Evolutionary conservation across 2,329 filamentous ascomycete genomes (phyloP), one percentile per base, ranked within the genome.

Genomic region (Coniella vitis): DNA sequence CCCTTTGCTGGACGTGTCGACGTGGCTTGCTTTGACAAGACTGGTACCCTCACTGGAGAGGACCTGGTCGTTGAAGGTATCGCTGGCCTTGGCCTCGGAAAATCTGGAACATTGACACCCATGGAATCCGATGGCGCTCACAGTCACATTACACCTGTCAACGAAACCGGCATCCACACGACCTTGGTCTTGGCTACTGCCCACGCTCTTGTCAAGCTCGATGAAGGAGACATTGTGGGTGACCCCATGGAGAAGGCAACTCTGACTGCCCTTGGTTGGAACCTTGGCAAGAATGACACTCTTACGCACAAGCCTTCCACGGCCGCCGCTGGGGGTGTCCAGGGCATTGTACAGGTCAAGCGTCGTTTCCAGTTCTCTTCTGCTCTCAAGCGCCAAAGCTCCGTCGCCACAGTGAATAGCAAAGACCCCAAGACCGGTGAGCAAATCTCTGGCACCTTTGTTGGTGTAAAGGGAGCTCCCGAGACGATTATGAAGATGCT

Each of bases 191-290:
- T 98, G 47, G 91, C 93, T 37, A 95, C 90, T 12, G 93, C 93
- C 2, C 93, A 98, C 64, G 93, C 93, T 37, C 75, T 98, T 22
- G 94, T 98, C 43, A 96, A 91, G 64, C 78, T 98, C 14, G 93
- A 98, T 57, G 93, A 98, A 65, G 93, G 93, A 17, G 93, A 98
- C 12, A 86, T 97, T 58, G 93, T 98, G 38, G 93, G 93, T 60
- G 93, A 98, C 62, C 93, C 93, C 2, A 98, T 98, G 93, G 93
- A 98, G 64, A 97, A 97, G 69, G 93, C 93, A 38, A 97, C 93
- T 1, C 73, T 98, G 22, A 74, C 78, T 42, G 90, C 91, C 48
- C 82, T 98, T 10, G 90, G 91, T 47, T 98, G 93, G 93, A 83
- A 78, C 49, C 77, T 98, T n/a, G 90, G 90, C 41, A 85, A 82